phyloP scores from a whole-genome alignment of 106 monocot species.

The Dendrobium huoshanense region DNA sequence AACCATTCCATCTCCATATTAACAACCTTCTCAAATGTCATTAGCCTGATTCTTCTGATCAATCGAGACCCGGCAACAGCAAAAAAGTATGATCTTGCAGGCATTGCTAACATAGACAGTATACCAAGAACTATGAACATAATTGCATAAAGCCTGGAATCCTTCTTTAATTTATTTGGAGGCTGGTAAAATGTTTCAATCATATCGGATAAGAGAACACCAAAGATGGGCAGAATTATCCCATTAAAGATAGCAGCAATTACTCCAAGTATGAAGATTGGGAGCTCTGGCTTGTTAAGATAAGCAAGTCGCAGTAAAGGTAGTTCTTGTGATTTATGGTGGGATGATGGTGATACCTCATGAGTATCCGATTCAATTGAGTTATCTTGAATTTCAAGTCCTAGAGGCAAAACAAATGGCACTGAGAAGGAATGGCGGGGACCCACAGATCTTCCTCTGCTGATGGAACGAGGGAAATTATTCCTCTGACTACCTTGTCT shows the following conservation, averaged over 20 bases:
- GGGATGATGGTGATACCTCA: not conserved
- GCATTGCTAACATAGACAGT: conserved; percentile 7
- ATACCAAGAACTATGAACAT: conserved; percentile 15
- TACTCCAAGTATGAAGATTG: conserved; percentile 11
- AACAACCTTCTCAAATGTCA: conserved; percentile 22
- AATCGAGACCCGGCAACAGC: conserved; percentile 15
- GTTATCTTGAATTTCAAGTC: conserved; percentile 9
- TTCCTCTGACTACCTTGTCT: conserved; percentile 5
- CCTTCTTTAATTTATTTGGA: conserved; percentile 7
- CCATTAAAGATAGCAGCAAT: conserved; percentile 14
- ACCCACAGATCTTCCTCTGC: conserved; percentile 13
- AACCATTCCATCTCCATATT: conserved; percentile 28
- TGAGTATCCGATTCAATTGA: not conserved
- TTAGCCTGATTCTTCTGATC: conserved; percentile 16
- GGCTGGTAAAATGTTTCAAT: conserved; percentile 20
- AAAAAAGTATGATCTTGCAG: conserved; percentile 21
- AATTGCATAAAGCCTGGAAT: conserved; percentile 9
- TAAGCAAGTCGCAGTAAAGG: conserved; percentile 7
- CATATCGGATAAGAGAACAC: conserved; percentile 12
- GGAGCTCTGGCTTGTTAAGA: conserved; percentile 25
- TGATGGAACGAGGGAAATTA: not conserved
- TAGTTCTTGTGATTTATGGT: not conserved
- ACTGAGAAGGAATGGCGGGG: conserved; percentile 12
- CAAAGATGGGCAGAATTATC: conserved; percentile 13
- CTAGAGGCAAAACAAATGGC: conserved; percentile 13